Percentiles rank a stretch among this genome's conserved stretches.
Conservation (phyloP, 2,329 filamentous ascomycete genomes). For the Didymellaceae sp. region DNA sequence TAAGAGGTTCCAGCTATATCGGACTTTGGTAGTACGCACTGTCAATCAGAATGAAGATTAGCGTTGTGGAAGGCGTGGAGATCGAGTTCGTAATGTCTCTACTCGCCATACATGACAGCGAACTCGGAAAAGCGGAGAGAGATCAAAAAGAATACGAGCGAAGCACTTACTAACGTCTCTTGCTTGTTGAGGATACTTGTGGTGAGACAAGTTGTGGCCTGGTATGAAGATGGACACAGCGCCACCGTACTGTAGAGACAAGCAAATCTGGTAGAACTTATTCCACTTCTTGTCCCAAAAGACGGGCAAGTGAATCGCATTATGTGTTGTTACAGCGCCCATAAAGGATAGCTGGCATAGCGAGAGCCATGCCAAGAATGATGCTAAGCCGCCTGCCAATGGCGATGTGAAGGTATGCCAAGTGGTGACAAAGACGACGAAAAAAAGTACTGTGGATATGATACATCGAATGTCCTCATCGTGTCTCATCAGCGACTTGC, state of each 20-base stretch:
- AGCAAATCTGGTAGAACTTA: conserved; percentile 1
- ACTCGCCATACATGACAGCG: neutral
- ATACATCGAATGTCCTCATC: conserved; percentile 2
- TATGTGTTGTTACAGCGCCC: conserved; percentile 3
- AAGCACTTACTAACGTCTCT: conserved; percentile 6
- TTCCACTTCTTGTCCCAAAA: conserved; percentile 3
- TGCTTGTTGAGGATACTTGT: conserved; percentile 4
- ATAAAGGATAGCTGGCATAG: conserved; percentile 2
- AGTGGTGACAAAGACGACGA: conserved; percentile 1
- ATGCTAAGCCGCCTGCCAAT: neutral
- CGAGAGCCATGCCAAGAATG: conserved; percentile 1
- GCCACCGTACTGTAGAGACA: conserved; percentile 3
- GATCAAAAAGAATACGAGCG: neutral
- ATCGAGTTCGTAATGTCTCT: neutral
- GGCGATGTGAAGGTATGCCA: conserved; percentile 1
- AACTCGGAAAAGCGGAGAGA: neutral
- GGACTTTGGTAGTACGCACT: conserved; percentile 5
- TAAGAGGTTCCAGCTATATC: conserved; percentile 1
- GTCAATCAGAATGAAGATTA: neutral
- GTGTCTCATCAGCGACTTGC: conserved; percentile 3
- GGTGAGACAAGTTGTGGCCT: conserved; percentile 3
- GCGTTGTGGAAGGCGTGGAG: neutral
- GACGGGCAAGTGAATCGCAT: conserved; percentile 1
- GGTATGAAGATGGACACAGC: conserved; percentile 3
- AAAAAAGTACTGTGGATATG: neutral